These are phyloP conservation scores for Salvia hispanica DNA, from an alignment of 257 asterid species.

Conservation along the genomic window DNA sequence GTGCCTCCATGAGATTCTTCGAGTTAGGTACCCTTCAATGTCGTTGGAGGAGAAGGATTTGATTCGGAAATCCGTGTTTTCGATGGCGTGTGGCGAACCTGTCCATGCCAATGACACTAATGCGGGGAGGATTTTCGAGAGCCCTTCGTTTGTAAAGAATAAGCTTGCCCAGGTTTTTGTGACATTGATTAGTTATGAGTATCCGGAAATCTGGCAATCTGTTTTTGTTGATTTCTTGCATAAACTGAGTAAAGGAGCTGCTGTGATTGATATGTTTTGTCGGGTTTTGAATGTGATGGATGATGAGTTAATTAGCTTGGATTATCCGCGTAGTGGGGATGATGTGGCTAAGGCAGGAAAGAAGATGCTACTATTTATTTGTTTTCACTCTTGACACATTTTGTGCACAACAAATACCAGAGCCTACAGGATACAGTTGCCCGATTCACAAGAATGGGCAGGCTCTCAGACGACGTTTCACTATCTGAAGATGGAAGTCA, in stretches of 20 bases:
- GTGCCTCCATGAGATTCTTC: constrained; percentile 78
- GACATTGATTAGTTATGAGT: constrained; percentile 75
- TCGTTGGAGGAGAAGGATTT: constrained; percentile 68
- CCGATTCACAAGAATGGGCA: constrained; percentile 63
- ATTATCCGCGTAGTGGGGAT: constrained; percentile 69
- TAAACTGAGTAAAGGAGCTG: constrained; percentile 66
- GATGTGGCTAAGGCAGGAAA: constrained; percentile 65
- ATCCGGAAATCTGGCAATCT: constrained; percentile 81
- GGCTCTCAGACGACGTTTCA: constrained; percentile 50
- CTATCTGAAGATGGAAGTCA: constrained; percentile 92
- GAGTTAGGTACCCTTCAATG: constrained; percentile 64
- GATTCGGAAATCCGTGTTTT: constrained; percentile 69
- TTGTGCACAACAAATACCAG: constrained; percentile 47
- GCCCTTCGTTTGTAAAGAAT: constrained; percentile 83
- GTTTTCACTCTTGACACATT: constrained; percentile 22
- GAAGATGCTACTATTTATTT: background rate
- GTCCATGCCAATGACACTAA: constrained; percentile 52
- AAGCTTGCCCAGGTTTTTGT: constrained; percentile 96
- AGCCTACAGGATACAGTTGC: constrained; percentile 78
- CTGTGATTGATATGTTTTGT: constrained; percentile 90
- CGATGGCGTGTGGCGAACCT: constrained; percentile 67
- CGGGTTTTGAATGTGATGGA: constrained; percentile 78
- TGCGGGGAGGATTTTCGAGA: constrained; percentile 56
- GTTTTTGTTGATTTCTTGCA: constrained; percentile 80
- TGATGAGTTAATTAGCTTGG: constrained; percentile 83